Base-by-base conservation (phyloP, 1,284 basidiomycete species). In the Rhodotorula mucilaginosa region DNA sequence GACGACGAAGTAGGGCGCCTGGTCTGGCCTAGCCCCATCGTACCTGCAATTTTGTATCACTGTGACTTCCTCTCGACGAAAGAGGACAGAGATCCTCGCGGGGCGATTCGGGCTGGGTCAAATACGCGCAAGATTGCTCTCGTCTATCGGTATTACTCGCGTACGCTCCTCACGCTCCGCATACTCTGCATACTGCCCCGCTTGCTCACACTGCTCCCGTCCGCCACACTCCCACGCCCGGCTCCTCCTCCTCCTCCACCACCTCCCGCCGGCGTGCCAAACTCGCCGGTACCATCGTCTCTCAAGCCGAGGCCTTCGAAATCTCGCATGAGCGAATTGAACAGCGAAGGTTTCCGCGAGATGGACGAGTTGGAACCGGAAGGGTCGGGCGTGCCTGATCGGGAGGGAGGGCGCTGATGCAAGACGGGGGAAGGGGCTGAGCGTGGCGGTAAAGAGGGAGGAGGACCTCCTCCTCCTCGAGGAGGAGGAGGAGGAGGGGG, bases 291-390 rank as follows among this genome's bases (percentile, higher is more conserved):
- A 1, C 62, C 62, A 19, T 67, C 67, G 19, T 74, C 72, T 3
- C 57, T 51, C 63, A 74, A 48, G 7, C 73, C 73, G 5, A 75
- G 48, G 3, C 61, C 70, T 23, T 70, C 66, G 29, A 75, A 70
- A n/a, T 75, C 73, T 34, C 68, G 61, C 74, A 75, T 75, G 61
- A 75, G 48, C 29, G 59, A 65, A 0, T 71, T 71, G 15, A 70
- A 72, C 23, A 73, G 12, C 31, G 61, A 63, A 62, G 48, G 65
- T 52, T 75, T 75, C 44, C 66, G 26, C 21, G 54, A 56, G 26
- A 26, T 29, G n/a, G 54, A 56, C 47, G 56, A 18, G 59, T 19
- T 19, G 47, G 39, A 7, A 5, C 56, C 48, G 56, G n/a, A 44
- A 39, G 67, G 39, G n/a, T 34, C 65, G 7, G 23, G 18, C 12